These are phyloP conservation scores for Hapsidospora chrysogenum DNA, from an alignment of 495 filamentous ascomycete species.

Conservation along the genomic window DNA sequence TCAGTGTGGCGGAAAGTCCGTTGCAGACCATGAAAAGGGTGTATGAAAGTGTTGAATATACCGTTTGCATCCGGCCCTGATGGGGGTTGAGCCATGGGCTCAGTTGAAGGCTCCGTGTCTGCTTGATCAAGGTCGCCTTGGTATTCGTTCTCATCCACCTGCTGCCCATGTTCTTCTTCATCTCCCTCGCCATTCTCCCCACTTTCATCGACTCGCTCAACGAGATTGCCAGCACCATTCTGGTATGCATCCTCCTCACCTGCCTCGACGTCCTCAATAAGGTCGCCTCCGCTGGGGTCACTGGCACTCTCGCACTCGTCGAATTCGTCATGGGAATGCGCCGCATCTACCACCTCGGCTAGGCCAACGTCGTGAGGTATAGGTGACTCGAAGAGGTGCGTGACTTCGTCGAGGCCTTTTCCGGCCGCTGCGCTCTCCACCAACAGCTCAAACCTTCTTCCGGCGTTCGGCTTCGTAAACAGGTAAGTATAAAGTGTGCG, in stretches of 20 bases:
- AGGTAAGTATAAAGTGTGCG: constrained; percentile 13
- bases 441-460: constrained; percentile 13
- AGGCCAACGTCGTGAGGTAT: constrained; percentile 4
- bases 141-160: no score
- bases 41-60: no score
- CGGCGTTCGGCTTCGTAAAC: constrained; percentile 14
- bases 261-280: constrained; percentile 11
- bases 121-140: no score
- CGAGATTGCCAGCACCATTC: constrained; percentile 11
- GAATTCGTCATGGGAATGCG: constrained; percentile 5
- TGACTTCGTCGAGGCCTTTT: constrained; percentile 10
- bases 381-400: constrained; percentile 2
- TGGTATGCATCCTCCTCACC: constrained; percentile 13
- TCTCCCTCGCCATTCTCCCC: not conserved
- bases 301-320: not conserved
- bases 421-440: constrained; percentile 13
- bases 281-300: not conserved
- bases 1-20: no score
- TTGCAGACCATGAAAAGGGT: no score
- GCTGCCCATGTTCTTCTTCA: not conserved
- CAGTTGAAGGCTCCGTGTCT: no score
- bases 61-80: no score
- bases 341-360: constrained; percentile 8
- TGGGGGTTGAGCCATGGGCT: no score
- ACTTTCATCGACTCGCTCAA: constrained; percentile 5